These are phyloP conservation scores for Candolleomyces eurysporus DNA, from an alignment of 768 basidiomycete species.

Conservation along the genomic window DNA sequence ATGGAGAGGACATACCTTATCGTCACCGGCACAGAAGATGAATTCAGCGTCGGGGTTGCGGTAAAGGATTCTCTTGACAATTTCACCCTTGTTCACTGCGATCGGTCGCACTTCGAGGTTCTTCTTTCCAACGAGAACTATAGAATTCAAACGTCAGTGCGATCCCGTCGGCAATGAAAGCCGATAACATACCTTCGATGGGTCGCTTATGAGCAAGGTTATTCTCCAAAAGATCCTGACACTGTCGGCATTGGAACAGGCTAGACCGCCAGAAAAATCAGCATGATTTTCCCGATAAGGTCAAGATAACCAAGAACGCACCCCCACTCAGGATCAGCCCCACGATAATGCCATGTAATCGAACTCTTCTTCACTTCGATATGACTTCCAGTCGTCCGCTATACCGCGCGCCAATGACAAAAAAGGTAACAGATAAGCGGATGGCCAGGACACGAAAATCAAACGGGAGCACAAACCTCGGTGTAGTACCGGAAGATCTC, in stretches of 20 bases:
- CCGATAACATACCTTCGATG: slow-evolving; percentile 66
- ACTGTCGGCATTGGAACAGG: slow-evolving; percentile 93
- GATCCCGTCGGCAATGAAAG: not conserved
- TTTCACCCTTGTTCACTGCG: slow-evolving; percentile 98
- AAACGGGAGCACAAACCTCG: slow-evolving; percentile 50
- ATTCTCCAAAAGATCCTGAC: slow-evolving; percentile 93
- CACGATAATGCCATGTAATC: slow-evolving; percentile 97
- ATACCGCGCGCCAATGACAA: slow-evolving; percentile 8
- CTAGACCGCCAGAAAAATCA: slow-evolving; percentile 31
- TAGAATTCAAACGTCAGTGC: slow-evolving; percentile 1
- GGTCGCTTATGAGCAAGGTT: slow-evolving; percentile 90
- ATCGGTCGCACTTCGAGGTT: slow-evolving; percentile 95
- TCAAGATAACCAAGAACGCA: slow-evolving; percentile 34
- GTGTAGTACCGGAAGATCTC: slow-evolving; percentile 97
- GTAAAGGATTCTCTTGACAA: slow-evolving; percentile 93
- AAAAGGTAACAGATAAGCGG: not conserved
- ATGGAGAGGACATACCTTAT: slow-evolving; percentile 61
- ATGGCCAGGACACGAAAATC: not conserved
- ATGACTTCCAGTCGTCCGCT: slow-evolving; percentile 92
- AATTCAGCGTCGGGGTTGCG: slow-evolving; percentile 92
- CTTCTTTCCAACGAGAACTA: slow-evolving; percentile 94
- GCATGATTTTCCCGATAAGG: not conserved
- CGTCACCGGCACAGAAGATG: slow-evolving; percentile 97
- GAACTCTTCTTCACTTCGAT: slow-evolving; percentile 97
- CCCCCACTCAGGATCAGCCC: slow-evolving; percentile 95